Evolutionary conservation across 106 monocot genomes (phyloP), one percentile per base, ranked within the genome.

Genomic region (Gastrodia elata): DNA sequence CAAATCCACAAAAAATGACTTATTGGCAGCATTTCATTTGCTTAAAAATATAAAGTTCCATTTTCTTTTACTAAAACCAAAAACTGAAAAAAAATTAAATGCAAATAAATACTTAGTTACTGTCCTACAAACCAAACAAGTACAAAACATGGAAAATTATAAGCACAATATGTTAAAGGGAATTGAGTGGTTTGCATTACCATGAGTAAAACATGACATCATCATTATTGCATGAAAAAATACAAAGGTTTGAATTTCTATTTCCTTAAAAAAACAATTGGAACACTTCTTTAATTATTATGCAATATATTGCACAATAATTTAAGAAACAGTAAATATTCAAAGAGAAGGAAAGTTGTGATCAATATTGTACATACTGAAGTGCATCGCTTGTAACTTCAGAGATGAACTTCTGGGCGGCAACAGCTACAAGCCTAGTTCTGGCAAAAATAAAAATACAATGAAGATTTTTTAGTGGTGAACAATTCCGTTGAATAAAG

Each of bases 351-450:
- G 22, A 27, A 71, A 9, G 44, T 30, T 72, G 40, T 18, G 16
- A 27, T 61, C n/a, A 58, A 79, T 39, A 48, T 27, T 34, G 41
- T 76, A 79, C 87, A 73, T 88, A 97, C 97, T 97, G 92, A 74
- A 97, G 97, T 70, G 97, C 87, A 82, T 97, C 97, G 80, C 76
- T 93, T 71, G 97, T 88, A 82, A 93, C 87, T 67, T 97, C 97
- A 3, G 90, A 80, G 74, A 97, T 83, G 70, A 92, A 97, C 77
- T 97, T 97, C 73, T 97, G 97, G 13, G 92, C 69, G 26, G 97
- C 92, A 43, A 97, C 92, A 76, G 97, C 90, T 38, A 97, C 84
- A 75, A 97, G 80, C 75, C 97, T 82, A 52, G 97, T 97, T 78
- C 97, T 97, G 90, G 49, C 71, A 79, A 74, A n/a, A 32, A 77